Percentiles rank a stretch among this genome's conserved stretches.
These are phyloP conservation scores for Starmerella sp. DNA, from an alignment of 805 yeast genomes.

Conservation along the genomic window DNA sequence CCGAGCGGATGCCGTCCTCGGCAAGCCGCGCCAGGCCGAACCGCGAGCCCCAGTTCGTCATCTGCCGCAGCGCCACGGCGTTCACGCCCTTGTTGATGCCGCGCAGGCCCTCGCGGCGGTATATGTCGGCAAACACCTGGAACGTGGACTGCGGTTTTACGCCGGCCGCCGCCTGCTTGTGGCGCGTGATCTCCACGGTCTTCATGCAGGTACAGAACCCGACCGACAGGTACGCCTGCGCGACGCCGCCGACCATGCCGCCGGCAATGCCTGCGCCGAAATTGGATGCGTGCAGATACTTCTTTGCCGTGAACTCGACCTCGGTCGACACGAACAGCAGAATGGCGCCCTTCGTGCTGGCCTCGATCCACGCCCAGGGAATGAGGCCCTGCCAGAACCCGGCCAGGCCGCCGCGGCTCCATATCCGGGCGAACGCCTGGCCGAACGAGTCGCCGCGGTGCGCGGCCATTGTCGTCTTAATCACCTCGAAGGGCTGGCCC, in stretches of 20 bases:
- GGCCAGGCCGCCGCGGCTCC: constrained; percentile 84
- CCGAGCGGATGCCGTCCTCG: constrained; percentile 64
- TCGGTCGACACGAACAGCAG: constrained; percentile 85
- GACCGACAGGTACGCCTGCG: constrained; percentile 90
- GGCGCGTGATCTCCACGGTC: constrained; percentile 92
- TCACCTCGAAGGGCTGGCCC: constrained; percentile 95
- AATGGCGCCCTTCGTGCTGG: constrained; percentile 97
- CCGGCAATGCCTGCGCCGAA: constrained; percentile 88
- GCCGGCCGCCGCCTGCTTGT: constrained; percentile 63
- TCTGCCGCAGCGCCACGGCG: constrained; percentile 97
- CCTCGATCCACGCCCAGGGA: constrained; percentile 99
- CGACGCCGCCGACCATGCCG: constrained; percentile 92
- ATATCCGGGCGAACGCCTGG: constrained; percentile 61
- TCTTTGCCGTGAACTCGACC: constrained; percentile 65
- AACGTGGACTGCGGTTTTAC: constrained; percentile 63
- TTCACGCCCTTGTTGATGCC: constrained; percentile 97
- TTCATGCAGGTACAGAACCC: constrained; percentile 99
- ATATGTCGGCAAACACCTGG: constrained; percentile 78
- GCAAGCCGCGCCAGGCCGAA: constrained; percentile 88
- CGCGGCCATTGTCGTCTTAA: constrained; percentile 97
- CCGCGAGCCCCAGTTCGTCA: constrained; percentile 98
- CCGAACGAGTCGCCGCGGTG: constrained; percentile 61
- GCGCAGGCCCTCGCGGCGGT: constrained; percentile 71
- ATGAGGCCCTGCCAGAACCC: constrained; percentile 97
- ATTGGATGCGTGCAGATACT: constrained; percentile 44